phyloP scores from a whole-genome alignment of 2,329 filamentous ascomycete species.

The Chrysosporium keratinophilum region DNA sequence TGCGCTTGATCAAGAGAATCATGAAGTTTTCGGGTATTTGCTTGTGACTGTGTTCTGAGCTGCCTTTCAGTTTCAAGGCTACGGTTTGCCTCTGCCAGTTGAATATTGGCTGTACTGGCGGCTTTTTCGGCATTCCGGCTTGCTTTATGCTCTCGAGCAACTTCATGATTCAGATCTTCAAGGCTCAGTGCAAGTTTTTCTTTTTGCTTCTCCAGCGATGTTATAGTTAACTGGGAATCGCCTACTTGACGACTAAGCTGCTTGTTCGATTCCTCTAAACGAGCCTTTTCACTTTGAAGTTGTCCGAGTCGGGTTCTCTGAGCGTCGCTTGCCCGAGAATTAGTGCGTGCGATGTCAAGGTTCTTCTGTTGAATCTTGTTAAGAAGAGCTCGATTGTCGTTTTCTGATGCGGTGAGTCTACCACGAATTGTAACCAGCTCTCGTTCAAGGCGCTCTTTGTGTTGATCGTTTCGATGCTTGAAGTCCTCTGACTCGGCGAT shows the following conservation, averaged over 20 bases:
- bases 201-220: slow-evolving; percentile 81
- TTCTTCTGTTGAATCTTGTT: slow-evolving; percentile 98
- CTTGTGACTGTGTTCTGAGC: slow-evolving; percentile 71
- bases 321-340: slow-evolving; percentile 72
- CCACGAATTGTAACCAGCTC: slow-evolving; percentile 88
- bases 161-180: slow-evolving; percentile 86
- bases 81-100: slow-evolving; percentile 79
- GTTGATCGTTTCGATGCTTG: slow-evolving; percentile 79
- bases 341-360: slow-evolving; percentile 84
- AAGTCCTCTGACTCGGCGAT: slow-evolving; percentile 85
- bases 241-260: slow-evolving; percentile 74
- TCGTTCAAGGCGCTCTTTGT: slow-evolving; percentile 83
- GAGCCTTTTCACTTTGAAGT: slow-evolving; percentile 72
- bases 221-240: slow-evolving; percentile 71
- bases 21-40: slow-evolving; percentile 73
- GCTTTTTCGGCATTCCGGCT: slow-evolving; percentile 84
- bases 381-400: slow-evolving; percentile 86
- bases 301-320: slow-evolving; percentile 65
- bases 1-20: slow-evolving; percentile 67
- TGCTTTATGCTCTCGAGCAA: slow-evolving; percentile 78
- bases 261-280: slow-evolving; percentile 70
- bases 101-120: slow-evolving; percentile 65
- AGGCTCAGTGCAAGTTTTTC: slow-evolving; percentile 81
- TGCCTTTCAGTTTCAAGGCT: slow-evolving; percentile 86
- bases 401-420: slow-evolving; percentile 80